A percentile compares a stretch with the other conserved stretches of the same genome.
phyloP scores from a whole-genome alignment of 2,329 filamentous ascomycete species.

The Leptographium galeiforme region DNA sequence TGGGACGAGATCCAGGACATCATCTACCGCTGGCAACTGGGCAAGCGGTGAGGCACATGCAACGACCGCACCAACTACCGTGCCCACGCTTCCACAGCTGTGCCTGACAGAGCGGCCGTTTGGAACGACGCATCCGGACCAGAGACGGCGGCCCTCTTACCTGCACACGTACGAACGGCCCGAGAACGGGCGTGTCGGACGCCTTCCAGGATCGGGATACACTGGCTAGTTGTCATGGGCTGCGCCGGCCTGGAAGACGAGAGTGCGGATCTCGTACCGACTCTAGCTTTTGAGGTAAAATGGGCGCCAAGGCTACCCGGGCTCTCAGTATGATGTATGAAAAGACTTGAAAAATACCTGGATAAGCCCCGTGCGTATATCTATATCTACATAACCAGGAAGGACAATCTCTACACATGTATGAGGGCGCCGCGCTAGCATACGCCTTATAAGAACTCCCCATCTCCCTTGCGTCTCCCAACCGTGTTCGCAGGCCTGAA shows the following conservation, averaged over 20 bases:
- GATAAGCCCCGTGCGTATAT: background rate
- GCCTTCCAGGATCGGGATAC: no score
- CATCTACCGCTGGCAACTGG: constrained; percentile 73
- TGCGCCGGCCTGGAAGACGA: no score
- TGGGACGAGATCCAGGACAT: constrained; percentile 88
- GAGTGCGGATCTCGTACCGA: no score
- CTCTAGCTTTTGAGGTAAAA: no score
- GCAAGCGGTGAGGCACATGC: constrained; percentile 28
- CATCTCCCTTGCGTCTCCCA: background rate
- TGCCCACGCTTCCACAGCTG: no score
- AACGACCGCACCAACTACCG: background rate
- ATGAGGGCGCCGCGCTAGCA: background rate
- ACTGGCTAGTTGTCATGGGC: no score
- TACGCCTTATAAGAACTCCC: background rate
- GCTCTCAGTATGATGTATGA: background rate
- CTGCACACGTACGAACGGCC: background rate
- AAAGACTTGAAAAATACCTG: background rate
- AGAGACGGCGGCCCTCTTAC: no score
- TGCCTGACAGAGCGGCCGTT: no score
- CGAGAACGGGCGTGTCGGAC: no score
- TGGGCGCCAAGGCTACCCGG: no score
- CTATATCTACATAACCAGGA: background rate
- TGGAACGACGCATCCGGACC: no score
- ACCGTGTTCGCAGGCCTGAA: background rate
- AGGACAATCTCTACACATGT: background rate